Percentiles rank a stretch among this genome's conserved stretches.
Evolutionary conservation across 306 rosid genomes (phyloP).

Genomic region (Fragaria nilgerrensis): DNA sequence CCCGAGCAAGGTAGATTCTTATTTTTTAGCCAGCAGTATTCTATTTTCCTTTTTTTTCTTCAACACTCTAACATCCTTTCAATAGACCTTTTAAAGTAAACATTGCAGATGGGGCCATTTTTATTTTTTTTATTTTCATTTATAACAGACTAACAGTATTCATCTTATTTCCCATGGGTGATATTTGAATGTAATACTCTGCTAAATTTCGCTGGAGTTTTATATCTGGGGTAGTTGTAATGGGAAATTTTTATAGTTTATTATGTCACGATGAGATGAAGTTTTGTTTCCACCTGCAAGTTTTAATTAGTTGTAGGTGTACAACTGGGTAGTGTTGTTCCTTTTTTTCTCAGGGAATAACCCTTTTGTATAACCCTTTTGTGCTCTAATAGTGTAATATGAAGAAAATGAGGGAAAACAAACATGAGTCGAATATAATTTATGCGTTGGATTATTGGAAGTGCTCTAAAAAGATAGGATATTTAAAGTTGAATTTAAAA

Average conservation of each 20-base stretch:
- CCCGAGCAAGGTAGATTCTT: slow-evolving; percentile 47
- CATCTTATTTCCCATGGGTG: background rate
- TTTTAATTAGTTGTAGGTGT: background rate
- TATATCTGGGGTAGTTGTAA: background rate
- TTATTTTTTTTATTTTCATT: background rate
- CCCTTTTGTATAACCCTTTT: background rate
- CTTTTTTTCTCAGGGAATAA: background rate
- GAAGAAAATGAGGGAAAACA: background rate
- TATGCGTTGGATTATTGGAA: background rate
- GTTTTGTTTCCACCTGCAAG: background rate
- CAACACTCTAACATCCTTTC: background rate
- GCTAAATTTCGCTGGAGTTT: no score
- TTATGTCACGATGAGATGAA: background rate
- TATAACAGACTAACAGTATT: background rate
- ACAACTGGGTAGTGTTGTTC: background rate
- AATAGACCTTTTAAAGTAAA: background rate
- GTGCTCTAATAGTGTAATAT: background rate
- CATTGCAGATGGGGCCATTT: background rate
- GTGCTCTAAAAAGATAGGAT: background rate
- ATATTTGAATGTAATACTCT: background rate
- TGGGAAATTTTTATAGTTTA: background rate
- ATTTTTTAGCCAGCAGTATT: background rate
- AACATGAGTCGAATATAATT: background rate
- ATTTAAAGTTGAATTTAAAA: background rate
- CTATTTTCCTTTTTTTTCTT: background rate